phyloP scores from a whole-genome alignment of 2,329 filamentous ascomycete genomes.

The Macroventuria anomochaeta region DNA sequence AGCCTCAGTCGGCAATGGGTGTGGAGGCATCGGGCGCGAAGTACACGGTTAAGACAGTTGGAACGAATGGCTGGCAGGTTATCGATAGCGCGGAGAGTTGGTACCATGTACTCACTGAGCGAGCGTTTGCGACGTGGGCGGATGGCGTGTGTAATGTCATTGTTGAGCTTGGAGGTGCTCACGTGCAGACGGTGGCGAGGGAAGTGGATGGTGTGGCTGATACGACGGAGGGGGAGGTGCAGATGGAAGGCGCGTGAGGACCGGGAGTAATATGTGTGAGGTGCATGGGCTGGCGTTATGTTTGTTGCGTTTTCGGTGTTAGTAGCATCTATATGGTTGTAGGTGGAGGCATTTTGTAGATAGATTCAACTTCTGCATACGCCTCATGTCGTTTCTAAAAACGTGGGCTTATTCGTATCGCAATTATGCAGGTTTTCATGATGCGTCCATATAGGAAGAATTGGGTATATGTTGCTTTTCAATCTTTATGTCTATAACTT shows the following conservation, averaged over 20 bases:
- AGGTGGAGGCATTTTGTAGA: too few relatives aligned
- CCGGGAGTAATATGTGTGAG: background rate
- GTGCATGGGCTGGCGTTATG: background rate
- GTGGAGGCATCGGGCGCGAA: background rate
- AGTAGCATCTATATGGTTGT: too few relatives aligned
- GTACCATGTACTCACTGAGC: constrained; percentile 35
- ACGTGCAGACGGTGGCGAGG: background rate
- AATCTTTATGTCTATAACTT: background rate
- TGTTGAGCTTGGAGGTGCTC: constrained; percentile 29
- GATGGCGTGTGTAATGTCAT: constrained; percentile 42
- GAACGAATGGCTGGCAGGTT: constrained; percentile 28
- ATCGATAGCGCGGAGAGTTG: constrained; percentile 35
- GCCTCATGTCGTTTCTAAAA: too few relatives aligned
- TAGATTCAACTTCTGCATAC: too few relatives aligned
- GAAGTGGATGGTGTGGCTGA: background rate
- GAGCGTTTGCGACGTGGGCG: constrained; percentile 40
- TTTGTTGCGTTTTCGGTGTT: background rate
- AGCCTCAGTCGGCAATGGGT: background rate
- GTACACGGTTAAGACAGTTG: constrained; percentile 32
- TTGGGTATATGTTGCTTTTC: background rate
- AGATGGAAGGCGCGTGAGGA: constrained; percentile 1
- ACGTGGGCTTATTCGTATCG: too few relatives aligned
- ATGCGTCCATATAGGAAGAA: too few relatives aligned
- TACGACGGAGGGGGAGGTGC: background rate
- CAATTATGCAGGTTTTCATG: too few relatives aligned